Conservation (phyloP, 2,329 filamentous ascomycete species). For the Geosmithia morbida region DNA sequence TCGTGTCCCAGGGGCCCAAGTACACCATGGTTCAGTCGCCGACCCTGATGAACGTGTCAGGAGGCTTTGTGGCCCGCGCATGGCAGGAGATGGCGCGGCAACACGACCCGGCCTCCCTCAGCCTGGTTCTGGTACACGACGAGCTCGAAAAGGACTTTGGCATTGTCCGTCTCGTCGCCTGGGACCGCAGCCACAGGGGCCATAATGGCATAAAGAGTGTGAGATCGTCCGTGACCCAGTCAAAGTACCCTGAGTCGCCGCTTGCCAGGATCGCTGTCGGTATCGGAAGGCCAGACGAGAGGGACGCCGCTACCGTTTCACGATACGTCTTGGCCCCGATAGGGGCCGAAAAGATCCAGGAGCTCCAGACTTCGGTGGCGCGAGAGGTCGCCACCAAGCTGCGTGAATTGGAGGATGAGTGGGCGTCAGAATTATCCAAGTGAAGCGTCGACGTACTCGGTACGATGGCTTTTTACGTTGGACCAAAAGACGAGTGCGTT, state of each 20-base stretch:
- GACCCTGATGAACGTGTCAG: slow-evolving; percentile 73
- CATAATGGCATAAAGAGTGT: slow-evolving; percentile 66
- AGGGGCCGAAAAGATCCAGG: slow-evolving; percentile 31
- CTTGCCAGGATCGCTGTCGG: slow-evolving; percentile 61
- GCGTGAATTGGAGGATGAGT: slow-evolving; percentile 26
- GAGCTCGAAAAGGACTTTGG: slow-evolving; percentile 67
- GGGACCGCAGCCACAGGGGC: slow-evolving; percentile 49
- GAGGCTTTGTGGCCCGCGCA: slow-evolving; percentile 51
- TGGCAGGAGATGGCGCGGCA: slow-evolving; percentile 42
- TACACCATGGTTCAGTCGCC: slow-evolving; percentile 63
- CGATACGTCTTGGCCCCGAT: slow-evolving; percentile 66
- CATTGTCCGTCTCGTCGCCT: slow-evolving; percentile 47
- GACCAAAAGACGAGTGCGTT: too few species aligned
- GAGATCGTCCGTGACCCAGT: slow-evolving; percentile 29
- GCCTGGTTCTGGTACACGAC: slow-evolving; percentile 72
- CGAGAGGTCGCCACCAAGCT: slow-evolving; percentile 35
- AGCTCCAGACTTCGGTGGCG: slow-evolving; percentile 36
- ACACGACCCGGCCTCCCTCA: slow-evolving; percentile 16
- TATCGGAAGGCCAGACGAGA: slow-evolving; percentile 66
- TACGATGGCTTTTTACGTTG: too few species aligned
- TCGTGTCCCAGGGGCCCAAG: slow-evolving; percentile 30
- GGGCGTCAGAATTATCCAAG: slow-evolving; percentile 9
- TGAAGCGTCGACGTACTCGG: not conserved
- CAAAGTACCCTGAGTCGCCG: slow-evolving; percentile 22
- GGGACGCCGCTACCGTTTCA: slow-evolving; percentile 54